Evolutionary conservation across 768 basidiomycete species (phyloP), one percentile per base, ranked within the genome.

Genomic region (Lentinula lateritia): DNA sequence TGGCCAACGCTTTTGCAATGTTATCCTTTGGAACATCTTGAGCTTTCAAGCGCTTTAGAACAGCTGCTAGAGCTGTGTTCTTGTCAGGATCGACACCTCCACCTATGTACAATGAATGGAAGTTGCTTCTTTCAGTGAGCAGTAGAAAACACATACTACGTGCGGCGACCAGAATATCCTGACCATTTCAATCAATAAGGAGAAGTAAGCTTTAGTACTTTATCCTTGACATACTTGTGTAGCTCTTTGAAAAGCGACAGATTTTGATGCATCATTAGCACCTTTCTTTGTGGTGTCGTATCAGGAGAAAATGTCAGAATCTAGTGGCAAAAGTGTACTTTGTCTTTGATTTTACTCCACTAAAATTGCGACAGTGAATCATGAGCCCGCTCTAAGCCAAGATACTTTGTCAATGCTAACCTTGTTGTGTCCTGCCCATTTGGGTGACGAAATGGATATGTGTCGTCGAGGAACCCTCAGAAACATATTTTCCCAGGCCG

Each of bases 11-110:
- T 32, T 78, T 84, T 61, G 85, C 85, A 5, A 90, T 82, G 70
- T 88, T 89, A 50, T 87, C 85, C 65, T 81, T 89, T 12, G 88
- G 88, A 9, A 89, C 82, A 36, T 86, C 84, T 54, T 75, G 73
- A 0, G 83, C 78, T 69, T 78, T 86, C 0, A 81, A 83, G 41
- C 81, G 75, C 65, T 80, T 84, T n/a, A 90, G 66, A 5, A 78
- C 82, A 5, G 76, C 69, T 1, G 83, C 82, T 50, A 90, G 73
- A 2, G 80, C 75, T 7, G 75, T 42, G 67, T 89, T 89, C n/a
- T 54, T 54, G 5, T 54, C 53, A 20, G 53, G 53, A 54, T 54
- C 53, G 18, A 54, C 53, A 41, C 53, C 53, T 54, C 53, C 53
- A 8, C 35, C 53, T 54, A 20, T 48, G 38, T 18, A 18, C 15